Percentiles rank a stretch among this genome's conserved stretches.
These are phyloP conservation scores for Striga hermonthica DNA, from an alignment of 305 asterid species.

Conservation along the genomic window DNA sequence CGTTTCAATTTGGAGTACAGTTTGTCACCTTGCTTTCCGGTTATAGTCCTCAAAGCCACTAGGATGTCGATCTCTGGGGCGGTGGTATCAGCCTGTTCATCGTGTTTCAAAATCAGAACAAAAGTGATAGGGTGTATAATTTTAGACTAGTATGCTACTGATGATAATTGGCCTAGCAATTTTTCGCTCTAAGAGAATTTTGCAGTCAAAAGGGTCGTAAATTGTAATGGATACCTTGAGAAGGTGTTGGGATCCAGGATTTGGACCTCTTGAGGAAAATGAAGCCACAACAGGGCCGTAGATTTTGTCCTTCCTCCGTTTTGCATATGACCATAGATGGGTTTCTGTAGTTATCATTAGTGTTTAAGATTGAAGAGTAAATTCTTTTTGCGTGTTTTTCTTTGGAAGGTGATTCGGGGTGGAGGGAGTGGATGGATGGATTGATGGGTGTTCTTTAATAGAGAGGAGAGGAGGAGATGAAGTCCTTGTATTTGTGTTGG, in stretches of 20 bases:
- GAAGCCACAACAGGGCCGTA: conserved; percentile 75
- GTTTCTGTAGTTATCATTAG: conserved; percentile 42
- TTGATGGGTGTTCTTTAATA: no score
- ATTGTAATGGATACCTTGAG: conserved; percentile 53
- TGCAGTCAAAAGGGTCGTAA: background rate
- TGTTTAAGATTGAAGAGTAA: no score
- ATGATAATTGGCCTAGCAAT: no score
- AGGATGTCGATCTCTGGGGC: conserved; percentile 91
- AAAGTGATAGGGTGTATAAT: background rate
- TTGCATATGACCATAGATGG: conserved; percentile 64
- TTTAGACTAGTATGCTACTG: no score
- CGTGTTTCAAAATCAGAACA: background rate
- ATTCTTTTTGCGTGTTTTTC: no score
- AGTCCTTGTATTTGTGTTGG: no score
- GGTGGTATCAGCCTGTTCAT: conserved; percentile 69
- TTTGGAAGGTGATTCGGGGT: no score
- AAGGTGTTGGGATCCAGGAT: conserved; percentile 52
- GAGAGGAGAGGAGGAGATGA: no score
- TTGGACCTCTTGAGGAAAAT: conserved; percentile 92
- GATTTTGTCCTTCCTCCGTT: conserved; percentile 58
- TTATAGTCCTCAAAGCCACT: conserved; percentile 70
- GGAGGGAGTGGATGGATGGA: no score
- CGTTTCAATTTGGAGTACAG: conserved; percentile 63
- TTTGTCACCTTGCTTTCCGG: conserved; percentile 69
- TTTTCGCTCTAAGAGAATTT: no score